Evolutionary conservation across 2,329 filamentous ascomycete genomes (phyloP).

Genomic region (Chaetomiaceae sp.): DNA sequence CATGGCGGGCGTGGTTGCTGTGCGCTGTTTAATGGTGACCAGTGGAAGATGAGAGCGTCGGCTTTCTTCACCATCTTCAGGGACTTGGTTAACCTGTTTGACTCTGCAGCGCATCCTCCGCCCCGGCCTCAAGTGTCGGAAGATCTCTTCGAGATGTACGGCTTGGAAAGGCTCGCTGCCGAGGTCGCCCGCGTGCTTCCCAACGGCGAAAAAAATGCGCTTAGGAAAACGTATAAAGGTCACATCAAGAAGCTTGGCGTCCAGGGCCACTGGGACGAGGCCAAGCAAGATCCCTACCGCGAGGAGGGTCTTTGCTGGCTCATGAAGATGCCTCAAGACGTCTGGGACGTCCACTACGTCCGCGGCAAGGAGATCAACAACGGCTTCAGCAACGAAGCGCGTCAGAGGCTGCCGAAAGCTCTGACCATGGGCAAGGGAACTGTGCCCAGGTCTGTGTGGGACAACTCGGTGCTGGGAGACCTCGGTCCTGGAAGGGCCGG

Average conservation of each 20-base stretch:
- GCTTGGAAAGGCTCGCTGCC: constrained; percentile 52
- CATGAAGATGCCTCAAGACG: constrained; percentile 48
- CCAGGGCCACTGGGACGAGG: constrained; percentile 56
- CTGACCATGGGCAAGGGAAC: constrained; percentile 54
- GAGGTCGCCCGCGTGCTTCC: constrained; percentile 60
- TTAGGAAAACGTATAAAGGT: constrained; percentile 65
- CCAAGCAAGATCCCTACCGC: constrained; percentile 51
- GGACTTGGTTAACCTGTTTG: constrained; percentile 30
- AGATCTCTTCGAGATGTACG: constrained; percentile 58
- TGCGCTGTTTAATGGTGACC: not conserved
- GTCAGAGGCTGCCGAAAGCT: constrained; percentile 45
- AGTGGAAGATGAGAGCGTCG: not conserved
- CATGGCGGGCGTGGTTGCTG: constrained; percentile 8
- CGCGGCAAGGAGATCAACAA: constrained; percentile 51
- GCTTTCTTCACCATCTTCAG: constrained; percentile 5
- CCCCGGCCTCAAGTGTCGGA: constrained; percentile 47
- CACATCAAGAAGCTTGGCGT: constrained; percentile 62
- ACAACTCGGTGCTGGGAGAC: constrained; percentile 56
- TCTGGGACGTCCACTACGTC: constrained; percentile 53
- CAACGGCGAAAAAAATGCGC: constrained; percentile 62
- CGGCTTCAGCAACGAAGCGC: constrained; percentile 45
- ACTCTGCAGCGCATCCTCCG: constrained; percentile 44
- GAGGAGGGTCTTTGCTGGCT: constrained; percentile 51
- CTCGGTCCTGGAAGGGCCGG: constrained; percentile 41
- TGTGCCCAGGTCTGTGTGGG: constrained; percentile 53